Percentiles rank a stretch among this genome's conserved stretches.
These are phyloP conservation scores for Senna siamea DNA, from an alignment of 306 rosid species.

Conservation along the genomic window DNA sequence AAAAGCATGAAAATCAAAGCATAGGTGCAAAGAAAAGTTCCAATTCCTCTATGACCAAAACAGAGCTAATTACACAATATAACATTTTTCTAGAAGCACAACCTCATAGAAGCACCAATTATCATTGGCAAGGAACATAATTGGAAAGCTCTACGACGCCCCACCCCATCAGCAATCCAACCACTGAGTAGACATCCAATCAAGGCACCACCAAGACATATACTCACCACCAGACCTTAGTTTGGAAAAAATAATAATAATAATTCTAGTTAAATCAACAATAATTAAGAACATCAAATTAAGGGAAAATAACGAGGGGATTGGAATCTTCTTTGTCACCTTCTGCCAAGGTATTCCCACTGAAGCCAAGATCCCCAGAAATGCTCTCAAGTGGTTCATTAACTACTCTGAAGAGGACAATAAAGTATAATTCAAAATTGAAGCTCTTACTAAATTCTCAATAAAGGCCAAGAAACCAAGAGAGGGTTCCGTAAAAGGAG, in stretches of 20 bases:
- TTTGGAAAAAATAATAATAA: constrained; percentile 28
- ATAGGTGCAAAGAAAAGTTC: constrained; percentile 3
- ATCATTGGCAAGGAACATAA: constrained; percentile 90
- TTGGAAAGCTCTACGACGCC: constrained; percentile 95
- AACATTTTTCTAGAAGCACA: constrained; percentile 30
- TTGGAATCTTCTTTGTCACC: constrained; percentile 50
- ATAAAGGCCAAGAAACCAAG: constrained; percentile 27
- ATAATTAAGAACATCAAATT: constrained; percentile 22
- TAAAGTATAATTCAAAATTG: constrained; percentile 24
- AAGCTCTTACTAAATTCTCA: constrained; percentile 20
- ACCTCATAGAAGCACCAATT: constrained; percentile 91
- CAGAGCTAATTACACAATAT: constrained; percentile 23
- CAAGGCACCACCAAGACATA: constrained; percentile 92
- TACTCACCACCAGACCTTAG: constrained; percentile 96
- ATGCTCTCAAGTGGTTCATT: constrained; percentile 97
- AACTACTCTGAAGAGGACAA: constrained; percentile 69
- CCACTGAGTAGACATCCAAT: constrained; percentile 90
- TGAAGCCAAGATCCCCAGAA: constrained; percentile 89
- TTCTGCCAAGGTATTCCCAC: constrained; percentile 92
- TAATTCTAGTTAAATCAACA: constrained; percentile 27
- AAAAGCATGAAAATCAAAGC: constrained; percentile 20
- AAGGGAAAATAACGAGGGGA: constrained; percentile 23
- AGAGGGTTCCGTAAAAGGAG: constrained; percentile 29
- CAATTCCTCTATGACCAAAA: constrained; percentile 12
- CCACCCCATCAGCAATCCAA: constrained; percentile 94